Conservation (phyloP, 306 rosid species). For the Cucurbita pepo region DNA sequence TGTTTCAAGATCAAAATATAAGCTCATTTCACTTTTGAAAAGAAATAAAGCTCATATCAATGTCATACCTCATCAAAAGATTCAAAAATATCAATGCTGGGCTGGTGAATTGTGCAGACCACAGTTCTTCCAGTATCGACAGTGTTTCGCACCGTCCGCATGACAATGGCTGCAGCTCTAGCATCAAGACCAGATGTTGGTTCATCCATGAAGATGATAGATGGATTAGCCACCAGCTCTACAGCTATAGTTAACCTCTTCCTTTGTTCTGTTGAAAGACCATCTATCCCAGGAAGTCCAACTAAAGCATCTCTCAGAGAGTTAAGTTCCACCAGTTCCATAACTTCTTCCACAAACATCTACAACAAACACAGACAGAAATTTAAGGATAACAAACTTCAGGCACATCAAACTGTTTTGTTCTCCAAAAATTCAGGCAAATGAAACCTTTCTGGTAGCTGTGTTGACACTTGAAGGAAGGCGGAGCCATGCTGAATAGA, state of each 20-base stretch:
- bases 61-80: slow-evolving; percentile 28
- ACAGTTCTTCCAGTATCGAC: slow-evolving; percentile 34
- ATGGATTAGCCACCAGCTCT: slow-evolving; percentile 35
- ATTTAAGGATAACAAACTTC: background rate
- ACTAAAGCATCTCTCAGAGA: slow-evolving; percentile 22
- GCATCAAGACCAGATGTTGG: slow-evolving; percentile 36
- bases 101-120: slow-evolving; percentile 37
- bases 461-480: slow-evolving; percentile 17
- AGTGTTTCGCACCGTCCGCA: slow-evolving; percentile 30
- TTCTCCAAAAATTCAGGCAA: background rate
- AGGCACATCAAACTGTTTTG: background rate
- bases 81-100: slow-evolving; percentile 32
- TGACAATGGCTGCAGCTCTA: slow-evolving; percentile 31
- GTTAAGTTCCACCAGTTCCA: slow-evolving; percentile 26
- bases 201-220: slow-evolving; percentile 32
- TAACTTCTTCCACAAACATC: slow-evolving; percentile 38
- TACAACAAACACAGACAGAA: background rate
- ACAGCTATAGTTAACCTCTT: slow-evolving; percentile 35
- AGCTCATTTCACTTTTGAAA: background rate
- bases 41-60: background rate
- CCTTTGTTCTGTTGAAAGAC: slow-evolving; percentile 33
- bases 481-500: slow-evolving; percentile 33
- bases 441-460: slow-evolving; percentile 16
- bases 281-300: slow-evolving; percentile 31
- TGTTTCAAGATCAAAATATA: background rate